Conservation (phyloP, 2,329 filamentous ascomycete genomes). For the Phialemonium atrogriseum region DNA sequence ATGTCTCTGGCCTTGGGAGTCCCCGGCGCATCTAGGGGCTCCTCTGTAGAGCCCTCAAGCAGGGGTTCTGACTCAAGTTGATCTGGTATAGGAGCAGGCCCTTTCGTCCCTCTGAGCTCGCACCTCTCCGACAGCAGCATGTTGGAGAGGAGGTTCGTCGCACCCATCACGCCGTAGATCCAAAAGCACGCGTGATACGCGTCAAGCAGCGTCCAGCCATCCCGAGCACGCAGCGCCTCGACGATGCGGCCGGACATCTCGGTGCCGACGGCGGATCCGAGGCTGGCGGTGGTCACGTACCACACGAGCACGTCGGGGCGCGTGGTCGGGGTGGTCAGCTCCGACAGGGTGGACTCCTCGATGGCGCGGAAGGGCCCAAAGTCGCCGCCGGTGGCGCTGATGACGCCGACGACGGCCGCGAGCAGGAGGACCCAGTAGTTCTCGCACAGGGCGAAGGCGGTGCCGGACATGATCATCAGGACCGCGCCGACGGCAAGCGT, state of each 20-base stretch:
- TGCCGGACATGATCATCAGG: constrained; percentile 49
- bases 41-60: constrained; percentile 9
- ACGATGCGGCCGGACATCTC: constrained; percentile 43
- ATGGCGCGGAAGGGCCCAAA: constrained; percentile 61
- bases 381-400: constrained; percentile 55
- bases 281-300: constrained; percentile 51
- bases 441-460: constrained; percentile 42
- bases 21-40: constrained; percentile 8
- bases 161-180: constrained; percentile 49
- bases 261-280: constrained; percentile 46
- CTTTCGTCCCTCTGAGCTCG: constrained; percentile 30
- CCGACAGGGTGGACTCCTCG: constrained; percentile 56
- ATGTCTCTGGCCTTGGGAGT: constrained; percentile 9
- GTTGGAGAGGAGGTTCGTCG: constrained; percentile 37
- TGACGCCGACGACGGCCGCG: constrained; percentile 52
- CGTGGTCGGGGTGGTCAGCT: constrained; percentile 45
- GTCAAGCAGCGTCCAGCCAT: constrained; percentile 39
- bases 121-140: constrained; percentile 39
- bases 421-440: constrained; percentile 51
- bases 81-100: constrained; percentile 7
- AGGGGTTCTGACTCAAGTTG: constrained; percentile 7
- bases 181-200: constrained; percentile 52
- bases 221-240: constrained; percentile 30
- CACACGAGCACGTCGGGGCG: constrained; percentile 58
- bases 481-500: constrained; percentile 43